Conservation (phyloP, 2,329 filamentous ascomycete species). For the Arthroderma sp. region DNA sequence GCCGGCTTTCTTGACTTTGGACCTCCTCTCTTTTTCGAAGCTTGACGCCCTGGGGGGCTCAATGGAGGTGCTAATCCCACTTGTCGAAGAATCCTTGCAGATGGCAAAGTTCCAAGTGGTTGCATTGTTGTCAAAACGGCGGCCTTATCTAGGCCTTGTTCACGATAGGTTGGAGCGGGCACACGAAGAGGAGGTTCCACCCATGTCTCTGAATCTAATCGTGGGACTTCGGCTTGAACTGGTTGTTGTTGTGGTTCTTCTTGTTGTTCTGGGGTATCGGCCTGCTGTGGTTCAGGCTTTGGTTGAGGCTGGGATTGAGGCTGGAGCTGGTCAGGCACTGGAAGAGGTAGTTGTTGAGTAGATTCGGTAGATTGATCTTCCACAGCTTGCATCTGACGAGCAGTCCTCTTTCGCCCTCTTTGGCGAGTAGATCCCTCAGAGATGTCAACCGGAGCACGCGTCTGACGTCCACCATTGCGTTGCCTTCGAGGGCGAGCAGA, state of each 20-base stretch:
- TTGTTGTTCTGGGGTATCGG: not conserved
- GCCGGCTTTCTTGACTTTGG: constrained; percentile 9
- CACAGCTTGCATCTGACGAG: not conserved
- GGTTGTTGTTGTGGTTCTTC: not conserved
- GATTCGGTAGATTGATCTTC: not conserved
- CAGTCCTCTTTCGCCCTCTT: constrained; percentile 6
- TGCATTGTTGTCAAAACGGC: constrained; percentile 76
- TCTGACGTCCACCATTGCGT: constrained; percentile 17
- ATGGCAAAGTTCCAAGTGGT: constrained; percentile 61
- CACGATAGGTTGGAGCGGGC: constrained; percentile 55
- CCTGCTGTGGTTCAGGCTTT: too few species aligned
- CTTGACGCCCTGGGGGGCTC: constrained; percentile 23
- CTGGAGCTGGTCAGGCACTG: too few species aligned
- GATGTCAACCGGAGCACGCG: constrained; percentile 3
- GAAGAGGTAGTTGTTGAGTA: too few species aligned
- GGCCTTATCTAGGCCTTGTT: constrained; percentile 54
- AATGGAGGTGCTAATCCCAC: constrained; percentile 29
- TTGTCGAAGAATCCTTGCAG: constrained; percentile 44
- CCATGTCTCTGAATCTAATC: constrained; percentile 32
- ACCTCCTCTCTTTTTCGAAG: constrained; percentile 3
- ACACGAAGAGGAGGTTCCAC: constrained; percentile 43
- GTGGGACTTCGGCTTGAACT: not conserved
- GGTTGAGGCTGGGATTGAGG: constrained; percentile 1
- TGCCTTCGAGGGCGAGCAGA: constrained; percentile 20
- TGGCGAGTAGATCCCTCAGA: constrained; percentile 10